Base-by-base conservation (phyloP, 805 yeast species). In the Candida dendrica region DNA sequence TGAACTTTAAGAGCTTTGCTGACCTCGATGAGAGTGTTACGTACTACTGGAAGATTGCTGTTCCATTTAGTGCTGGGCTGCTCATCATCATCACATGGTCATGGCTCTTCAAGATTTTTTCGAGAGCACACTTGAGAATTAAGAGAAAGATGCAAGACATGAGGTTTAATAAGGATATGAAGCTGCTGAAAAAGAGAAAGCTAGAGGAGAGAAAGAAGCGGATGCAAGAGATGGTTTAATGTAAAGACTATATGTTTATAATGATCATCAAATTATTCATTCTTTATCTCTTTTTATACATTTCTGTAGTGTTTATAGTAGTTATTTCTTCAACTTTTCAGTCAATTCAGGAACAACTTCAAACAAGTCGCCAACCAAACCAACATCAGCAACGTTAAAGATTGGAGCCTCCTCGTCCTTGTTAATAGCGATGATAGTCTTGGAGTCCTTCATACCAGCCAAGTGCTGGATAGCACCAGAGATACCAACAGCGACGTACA, bases 371-470 rank as follows among this genome's bases (percentile, higher is more conserved):
- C 93, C 96, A 38, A 87, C 93, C 42, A 93, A 67, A 4, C 96
- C 95, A 46, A 82, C 68, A 63, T 93, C 98, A 15, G 98, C 93
- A 40, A 84, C 78, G 52, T 84, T 87, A 72, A 88, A 90, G 39
- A 91, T 88, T 2, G 98, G 95, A 9, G 96, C 89, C 47, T 91
- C 97, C 42, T 84, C 86, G 63, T 90, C 96, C 65, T 87, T 91
- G 67, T 91, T 91, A 47, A 91, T 86, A 33, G 96, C 96, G 27
- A 89, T 97, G 61, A 91, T 88, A 30, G 81, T 79, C 68, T 89
- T 91, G 35, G 96, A 77, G 60, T 91, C 97, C 66, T 90, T 91
- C 97, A 91, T 91, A 50, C 98, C 98, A 2, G 98, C 98, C 56
- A 93, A 70, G 66, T 91, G 98, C 68, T 91, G 98, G 57, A 91